phyloP scores from a whole-genome alignment of 805 yeast genomes.

The Yamadazyma olivae region DNA sequence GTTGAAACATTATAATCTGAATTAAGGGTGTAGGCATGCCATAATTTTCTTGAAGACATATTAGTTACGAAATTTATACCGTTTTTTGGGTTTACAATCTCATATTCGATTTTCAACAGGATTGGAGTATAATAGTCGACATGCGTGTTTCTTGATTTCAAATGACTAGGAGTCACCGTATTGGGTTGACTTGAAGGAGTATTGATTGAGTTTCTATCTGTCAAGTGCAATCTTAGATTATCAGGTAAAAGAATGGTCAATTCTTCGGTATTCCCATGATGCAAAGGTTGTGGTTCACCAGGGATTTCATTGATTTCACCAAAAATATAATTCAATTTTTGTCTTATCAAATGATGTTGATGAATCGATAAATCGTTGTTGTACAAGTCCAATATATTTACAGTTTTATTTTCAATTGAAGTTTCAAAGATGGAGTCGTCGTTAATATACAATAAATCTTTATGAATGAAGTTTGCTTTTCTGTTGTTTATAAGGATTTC shows the following conservation, averaged over 20 bases:
- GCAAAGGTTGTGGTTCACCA: slow-evolving; percentile 8
- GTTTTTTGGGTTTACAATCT: slow-evolving; percentile 58
- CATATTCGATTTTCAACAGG: slow-evolving; percentile 65
- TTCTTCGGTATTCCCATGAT: slow-evolving; percentile 56
- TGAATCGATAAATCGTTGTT: slow-evolving; percentile 39
- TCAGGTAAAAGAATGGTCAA: slow-evolving; percentile 63
- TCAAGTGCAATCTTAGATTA: slow-evolving; percentile 53
- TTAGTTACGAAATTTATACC: slow-evolving; percentile 79
- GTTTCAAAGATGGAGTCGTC: slow-evolving; percentile 29
- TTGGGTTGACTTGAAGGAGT: slow-evolving; percentile 30
- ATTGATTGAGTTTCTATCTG: slow-evolving; percentile 17
- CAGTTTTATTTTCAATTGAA: slow-evolving; percentile 18
- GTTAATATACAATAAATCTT: slow-evolving; percentile 48
- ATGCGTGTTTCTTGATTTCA: slow-evolving; percentile 33
- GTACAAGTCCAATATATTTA: slow-evolving; percentile 42
- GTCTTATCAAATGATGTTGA: slow-evolving; percentile 60
- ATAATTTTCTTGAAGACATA: slow-evolving; percentile 32
- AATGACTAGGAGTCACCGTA: slow-evolving; percentile 33
- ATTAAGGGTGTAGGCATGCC: slow-evolving; percentile 88
- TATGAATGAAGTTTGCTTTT: slow-evolving; percentile 50
- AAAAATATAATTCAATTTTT: slow-evolving; percentile 50
- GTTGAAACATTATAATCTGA: slow-evolving; percentile 76
- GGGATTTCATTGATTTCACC: slow-evolving; percentile 43
- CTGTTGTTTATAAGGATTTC: slow-evolving; percentile 60
- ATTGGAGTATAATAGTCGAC: slow-evolving; percentile 63